A percentile compares a stretch with the other conserved stretches of the same genome.
phyloP scores from a whole-genome alignment of 106 monocot species.

The Dendrobium nobile region DNA sequence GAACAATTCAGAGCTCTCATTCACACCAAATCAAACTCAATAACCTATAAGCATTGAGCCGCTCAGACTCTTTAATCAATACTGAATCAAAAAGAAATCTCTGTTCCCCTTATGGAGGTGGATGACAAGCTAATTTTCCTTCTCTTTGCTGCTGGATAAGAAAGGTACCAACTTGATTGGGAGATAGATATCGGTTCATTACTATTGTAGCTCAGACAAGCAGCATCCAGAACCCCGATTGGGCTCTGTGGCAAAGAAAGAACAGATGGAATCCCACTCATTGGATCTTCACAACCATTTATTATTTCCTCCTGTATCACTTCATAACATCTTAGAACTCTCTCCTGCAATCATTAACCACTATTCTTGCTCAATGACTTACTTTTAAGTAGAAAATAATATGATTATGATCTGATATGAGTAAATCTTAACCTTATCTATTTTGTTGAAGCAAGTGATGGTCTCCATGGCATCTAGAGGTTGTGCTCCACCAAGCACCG shows the following conservation, averaged over 20 bases:
- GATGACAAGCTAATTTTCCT: constrained; percentile 41
- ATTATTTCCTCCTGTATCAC: constrained; percentile 35
- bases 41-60: background rate
- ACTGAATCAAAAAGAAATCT: background rate
- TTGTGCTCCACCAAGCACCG: constrained; percentile 23
- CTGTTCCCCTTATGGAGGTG: background rate
- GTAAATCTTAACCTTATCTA: constrained; percentile 36
- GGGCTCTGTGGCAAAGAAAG: constrained; percentile 62
- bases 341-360: constrained; percentile 43
- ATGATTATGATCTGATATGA: background rate
- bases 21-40: background rate
- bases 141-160: constrained; percentile 45
- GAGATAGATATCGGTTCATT: constrained; percentile 36
- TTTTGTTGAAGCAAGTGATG: constrained; percentile 29
- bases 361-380: background rate
- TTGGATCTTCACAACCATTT: constrained; percentile 14
- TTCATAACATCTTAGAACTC: constrained; percentile 48
- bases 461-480: constrained; percentile 31
- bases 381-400: background rate
- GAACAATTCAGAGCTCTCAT: background rate
- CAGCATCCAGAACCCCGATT: constrained; percentile 69
- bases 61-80: background rate
- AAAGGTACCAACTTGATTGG: constrained; percentile 23
- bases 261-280: constrained; percentile 14
- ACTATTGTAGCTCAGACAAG: constrained; percentile 53